These are phyloP conservation scores for Amphicarpaea edgeworthii DNA, from an alignment of 306 rosid species.

Conservation along the genomic window DNA sequence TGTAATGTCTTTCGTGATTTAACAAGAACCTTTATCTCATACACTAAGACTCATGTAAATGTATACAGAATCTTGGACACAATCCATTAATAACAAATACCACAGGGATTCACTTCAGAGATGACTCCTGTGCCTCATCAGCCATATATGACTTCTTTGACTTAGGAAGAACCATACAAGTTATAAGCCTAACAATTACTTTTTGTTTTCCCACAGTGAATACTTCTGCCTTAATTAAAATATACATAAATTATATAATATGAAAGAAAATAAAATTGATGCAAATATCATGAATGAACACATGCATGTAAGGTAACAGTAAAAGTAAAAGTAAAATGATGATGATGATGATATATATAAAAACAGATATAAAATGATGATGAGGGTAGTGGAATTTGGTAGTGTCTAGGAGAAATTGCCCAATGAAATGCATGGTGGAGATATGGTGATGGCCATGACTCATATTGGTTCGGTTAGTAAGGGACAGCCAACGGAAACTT, in stretches of 20 bases:
- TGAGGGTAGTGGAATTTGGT: not conserved
- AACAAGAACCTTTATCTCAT: not conserved
- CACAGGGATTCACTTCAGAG: not conserved
- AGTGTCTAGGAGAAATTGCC: not conserved
- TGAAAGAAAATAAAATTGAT: no score
- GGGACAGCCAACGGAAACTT: slow-evolving; percentile 24
- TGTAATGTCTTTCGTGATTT: not conserved
- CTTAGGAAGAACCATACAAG: not conserved
- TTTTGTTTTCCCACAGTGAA: no score
- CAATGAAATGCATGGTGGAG: slow-evolving; percentile 32
- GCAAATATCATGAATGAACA: no score
- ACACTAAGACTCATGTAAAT: not conserved
- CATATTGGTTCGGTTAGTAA: slow-evolving; percentile 36
- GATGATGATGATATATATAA: no score
- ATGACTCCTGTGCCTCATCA: not conserved
- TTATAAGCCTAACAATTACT: no score
- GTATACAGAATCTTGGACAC: not conserved
- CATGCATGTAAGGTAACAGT: no score
- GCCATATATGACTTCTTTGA: not conserved
- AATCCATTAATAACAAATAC: not conserved
- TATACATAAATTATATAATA: no score
- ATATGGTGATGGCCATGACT: slow-evolving; percentile 20
- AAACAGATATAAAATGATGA: slow-evolving; percentile 20
- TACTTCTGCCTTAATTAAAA: no score
- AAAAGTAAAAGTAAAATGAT: no score